phyloP scores from a whole-genome alignment of 441 rosid genomes.

The Monsonia emarginata region DNA sequence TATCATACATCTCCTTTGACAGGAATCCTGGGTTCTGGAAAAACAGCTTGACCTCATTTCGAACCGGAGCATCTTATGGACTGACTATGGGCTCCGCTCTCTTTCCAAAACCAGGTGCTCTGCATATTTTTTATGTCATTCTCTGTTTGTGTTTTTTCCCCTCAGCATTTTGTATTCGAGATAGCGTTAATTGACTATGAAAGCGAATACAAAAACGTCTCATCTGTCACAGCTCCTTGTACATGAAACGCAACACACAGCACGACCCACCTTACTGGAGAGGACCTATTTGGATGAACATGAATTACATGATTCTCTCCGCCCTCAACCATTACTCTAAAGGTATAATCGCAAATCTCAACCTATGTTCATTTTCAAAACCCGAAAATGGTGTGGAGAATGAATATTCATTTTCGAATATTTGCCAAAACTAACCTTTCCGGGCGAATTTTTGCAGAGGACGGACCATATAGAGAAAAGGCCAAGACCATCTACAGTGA shows the following conservation, averaged over 20 bases:
- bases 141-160: not conserved
- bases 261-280: constrained; percentile 98
- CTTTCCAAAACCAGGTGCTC: constrained; percentile 79
- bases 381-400: not conserved
- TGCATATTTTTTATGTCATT: constrained; percentile 1
- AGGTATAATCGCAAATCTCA: constrained; percentile 35
- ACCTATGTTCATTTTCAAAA: not conserved
- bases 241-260: constrained; percentile 92
- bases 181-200: not conserved
- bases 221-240: constrained; percentile 46
- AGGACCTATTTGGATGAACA: constrained; percentile 96
- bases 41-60: constrained; percentile 85
- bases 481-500: constrained; percentile 52
- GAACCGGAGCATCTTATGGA: constrained; percentile 63
- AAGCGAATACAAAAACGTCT: not conserved
- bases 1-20: not conserved
- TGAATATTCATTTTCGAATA: not conserved
- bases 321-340: constrained; percentile 69
- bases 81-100: constrained; percentile 75
- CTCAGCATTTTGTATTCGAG: not conserved
- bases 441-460: constrained; percentile 41
- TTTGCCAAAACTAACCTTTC: not conserved
- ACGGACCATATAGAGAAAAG: constrained; percentile 67
- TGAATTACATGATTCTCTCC: constrained; percentile 85
- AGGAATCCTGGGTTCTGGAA: constrained; percentile 86